Percentiles rank a stretch among this genome's conserved stretches.
phyloP scores from a whole-genome alignment of 108 stramenopile genomes.

The Bacterosira constricta region DNA sequence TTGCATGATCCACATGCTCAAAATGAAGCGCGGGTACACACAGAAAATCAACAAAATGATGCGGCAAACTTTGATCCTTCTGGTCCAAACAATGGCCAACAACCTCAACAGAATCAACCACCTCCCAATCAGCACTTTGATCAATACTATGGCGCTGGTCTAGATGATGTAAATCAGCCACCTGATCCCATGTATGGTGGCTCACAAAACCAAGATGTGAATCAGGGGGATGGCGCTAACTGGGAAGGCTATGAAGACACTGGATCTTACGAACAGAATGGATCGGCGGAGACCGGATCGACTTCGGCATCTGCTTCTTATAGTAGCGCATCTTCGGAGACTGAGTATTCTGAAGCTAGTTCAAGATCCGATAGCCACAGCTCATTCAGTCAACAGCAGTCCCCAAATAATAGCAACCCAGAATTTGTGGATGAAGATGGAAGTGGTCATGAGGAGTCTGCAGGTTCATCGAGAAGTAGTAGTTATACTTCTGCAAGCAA shows the following conservation, averaged over 20 bases:
- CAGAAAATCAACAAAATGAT: slow-evolving; percentile 20
- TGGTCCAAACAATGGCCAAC: background rate
- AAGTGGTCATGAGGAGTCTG: slow-evolving; percentile 11
- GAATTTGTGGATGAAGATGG: background rate
- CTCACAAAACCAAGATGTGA: slow-evolving; percentile 31
- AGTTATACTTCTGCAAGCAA: no score
- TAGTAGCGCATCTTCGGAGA: no score
- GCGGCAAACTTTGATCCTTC: background rate
- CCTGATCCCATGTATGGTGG: slow-evolving; percentile 52
- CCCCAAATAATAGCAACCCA: no score
- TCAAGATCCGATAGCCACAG: no score
- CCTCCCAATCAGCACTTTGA: slow-evolving; percentile 44
- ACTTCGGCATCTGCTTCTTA: background rate
- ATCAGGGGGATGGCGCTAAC: background rate
- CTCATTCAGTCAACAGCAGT: no score
- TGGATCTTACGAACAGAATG: slow-evolving; percentile 19
- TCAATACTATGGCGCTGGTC: slow-evolving; percentile 38
- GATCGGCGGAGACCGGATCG: slow-evolving; percentile 15
- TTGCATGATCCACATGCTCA: slow-evolving; percentile 48
- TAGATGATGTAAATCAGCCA: slow-evolving; percentile 43
- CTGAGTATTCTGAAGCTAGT: no score
- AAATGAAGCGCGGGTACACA: slow-evolving; percentile 41
- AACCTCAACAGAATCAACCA: slow-evolving; percentile 21
- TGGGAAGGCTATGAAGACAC: slow-evolving; percentile 12
- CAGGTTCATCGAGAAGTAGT: background rate